Conservation (phyloP, 2,329 filamentous ascomycete species). For the Colletotrichum shisoi region DNA sequence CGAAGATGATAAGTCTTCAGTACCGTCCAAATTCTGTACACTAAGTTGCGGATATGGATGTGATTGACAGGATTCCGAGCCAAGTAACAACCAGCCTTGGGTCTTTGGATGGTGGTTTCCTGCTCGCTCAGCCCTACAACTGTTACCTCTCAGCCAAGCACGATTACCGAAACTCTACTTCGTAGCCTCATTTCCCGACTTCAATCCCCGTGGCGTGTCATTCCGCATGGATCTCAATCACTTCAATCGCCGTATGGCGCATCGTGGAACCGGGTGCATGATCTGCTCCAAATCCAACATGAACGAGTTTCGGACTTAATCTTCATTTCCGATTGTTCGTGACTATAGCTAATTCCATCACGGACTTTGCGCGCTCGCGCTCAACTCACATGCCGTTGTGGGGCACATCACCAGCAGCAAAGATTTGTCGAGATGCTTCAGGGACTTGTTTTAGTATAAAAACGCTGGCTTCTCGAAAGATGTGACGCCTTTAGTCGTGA, state of each 20-base stretch:
- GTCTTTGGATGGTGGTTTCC: background rate
- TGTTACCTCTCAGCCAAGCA: background rate
- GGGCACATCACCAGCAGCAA: background rate
- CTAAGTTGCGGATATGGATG: background rate
- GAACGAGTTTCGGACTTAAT: conserved; percentile 9
- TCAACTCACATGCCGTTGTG: background rate
- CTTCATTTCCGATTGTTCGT: background rate
- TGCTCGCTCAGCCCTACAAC: background rate
- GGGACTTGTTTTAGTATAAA: background rate
- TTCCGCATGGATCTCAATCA: background rate
- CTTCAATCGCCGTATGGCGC: background rate
- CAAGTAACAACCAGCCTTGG: background rate
- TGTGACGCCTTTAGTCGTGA: too few relatives aligned
- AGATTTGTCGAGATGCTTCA: background rate
- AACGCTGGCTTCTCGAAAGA: accelerated
- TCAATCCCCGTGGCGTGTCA: background rate
- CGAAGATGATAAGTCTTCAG: background rate
- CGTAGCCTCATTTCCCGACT: too few relatives aligned
- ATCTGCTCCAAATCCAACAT: background rate
- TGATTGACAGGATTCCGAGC: background rate
- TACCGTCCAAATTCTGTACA: background rate
- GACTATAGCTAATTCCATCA: background rate
- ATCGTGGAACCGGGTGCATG: too few relatives aligned
- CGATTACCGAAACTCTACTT: conserved; percentile 10
- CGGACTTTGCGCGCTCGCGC: background rate